phyloP scores from a whole-genome alignment of 1,139 yeast species.

The Pichia sp. region DNA sequence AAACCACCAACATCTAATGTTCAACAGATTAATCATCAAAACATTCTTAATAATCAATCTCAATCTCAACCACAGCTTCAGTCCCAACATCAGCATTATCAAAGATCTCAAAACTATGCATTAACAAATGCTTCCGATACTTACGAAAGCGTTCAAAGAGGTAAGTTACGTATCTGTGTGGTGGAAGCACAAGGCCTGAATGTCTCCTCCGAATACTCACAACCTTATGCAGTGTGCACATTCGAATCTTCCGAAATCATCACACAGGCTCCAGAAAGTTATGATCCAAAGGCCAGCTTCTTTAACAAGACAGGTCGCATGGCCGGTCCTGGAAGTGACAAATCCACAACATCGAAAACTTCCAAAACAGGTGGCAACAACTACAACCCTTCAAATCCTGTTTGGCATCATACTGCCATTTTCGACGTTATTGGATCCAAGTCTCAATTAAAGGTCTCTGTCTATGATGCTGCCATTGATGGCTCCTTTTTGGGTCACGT shows the following conservation, averaged over 20 bases:
- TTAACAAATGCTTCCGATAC: constrained; percentile 16
- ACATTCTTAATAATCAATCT: constrained; percentile 22
- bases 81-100: constrained; percentile 8
- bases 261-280: constrained; percentile 69
- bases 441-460: constrained; percentile 77
- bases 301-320: too few relatives aligned
- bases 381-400: constrained; percentile 52
- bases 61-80: background rate
- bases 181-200: constrained; percentile 68
- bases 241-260: constrained; percentile 90
- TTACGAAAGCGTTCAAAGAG: constrained; percentile 49
- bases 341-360: too few relatives aligned
- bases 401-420: constrained; percentile 86
- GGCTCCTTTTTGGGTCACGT: constrained; percentile 86
- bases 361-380: too few relatives aligned
- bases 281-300: constrained; percentile 29
- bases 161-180: constrained; percentile 74
- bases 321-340: too few relatives aligned
- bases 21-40: constrained; percentile 22
- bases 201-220: constrained; percentile 46
- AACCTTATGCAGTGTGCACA: constrained; percentile 89
- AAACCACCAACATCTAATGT: constrained; percentile 14
- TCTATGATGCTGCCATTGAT: constrained; percentile 76
- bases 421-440: constrained; percentile 85
- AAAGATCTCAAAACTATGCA: constrained; percentile 9